These are phyloP conservation scores for Parafenestella ontariensis DNA, from an alignment of 2,329 filamentous ascomycete genomes.

Conservation along the genomic window DNA sequence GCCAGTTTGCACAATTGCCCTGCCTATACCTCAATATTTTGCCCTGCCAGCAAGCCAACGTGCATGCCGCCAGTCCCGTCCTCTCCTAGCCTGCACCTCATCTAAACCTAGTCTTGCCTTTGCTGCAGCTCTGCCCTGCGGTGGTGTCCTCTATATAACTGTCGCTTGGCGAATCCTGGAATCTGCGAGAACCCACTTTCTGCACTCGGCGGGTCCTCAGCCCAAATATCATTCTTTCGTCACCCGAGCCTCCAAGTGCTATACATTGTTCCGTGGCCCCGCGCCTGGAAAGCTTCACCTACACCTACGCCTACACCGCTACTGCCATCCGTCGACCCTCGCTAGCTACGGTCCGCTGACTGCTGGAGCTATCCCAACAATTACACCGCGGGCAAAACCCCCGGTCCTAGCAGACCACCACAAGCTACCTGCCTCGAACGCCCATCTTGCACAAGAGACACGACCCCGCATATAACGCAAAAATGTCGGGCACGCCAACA, in stretches of 20 bases:
- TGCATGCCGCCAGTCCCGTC: slow-evolving; percentile 24
- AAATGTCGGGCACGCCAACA: slow-evolving; percentile 42
- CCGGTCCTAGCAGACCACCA: neutral
- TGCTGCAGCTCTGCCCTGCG: slow-evolving; percentile 19
- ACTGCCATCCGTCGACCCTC: neutral
- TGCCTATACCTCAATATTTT: slow-evolving; percentile 8
- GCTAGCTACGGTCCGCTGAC: slow-evolving; percentile 1
- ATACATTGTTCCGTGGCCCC: slow-evolving; percentile 3
- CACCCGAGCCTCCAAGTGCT: slow-evolving; percentile 23
- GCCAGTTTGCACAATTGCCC: slow-evolving; percentile 13
- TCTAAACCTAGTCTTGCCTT: slow-evolving; percentile 16
- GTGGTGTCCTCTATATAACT: slow-evolving; percentile 7
- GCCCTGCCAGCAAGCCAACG: slow-evolving; percentile 11
- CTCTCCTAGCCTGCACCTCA: slow-evolving; percentile 13
- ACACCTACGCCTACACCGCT: no score
- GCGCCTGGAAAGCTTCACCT: neutral
- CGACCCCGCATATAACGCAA: slow-evolving; percentile 9
- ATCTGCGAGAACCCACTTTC: slow-evolving; percentile 39
- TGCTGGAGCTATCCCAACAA: slow-evolving; percentile 4
- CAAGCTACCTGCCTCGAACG: slow-evolving; percentile 4
- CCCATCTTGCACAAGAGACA: slow-evolving; percentile 4
- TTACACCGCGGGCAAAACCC: slow-evolving; percentile 6
- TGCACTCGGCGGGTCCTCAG: slow-evolving; percentile 27
- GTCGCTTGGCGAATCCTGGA: slow-evolving; percentile 27
- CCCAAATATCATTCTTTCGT: slow-evolving; percentile 43